Percentiles rank a stretch among this genome's conserved stretches.
These are phyloP conservation scores for Pseudocercospora cruenta DNA, from an alignment of 2,329 filamentous ascomycete species.

Conservation along the genomic window DNA sequence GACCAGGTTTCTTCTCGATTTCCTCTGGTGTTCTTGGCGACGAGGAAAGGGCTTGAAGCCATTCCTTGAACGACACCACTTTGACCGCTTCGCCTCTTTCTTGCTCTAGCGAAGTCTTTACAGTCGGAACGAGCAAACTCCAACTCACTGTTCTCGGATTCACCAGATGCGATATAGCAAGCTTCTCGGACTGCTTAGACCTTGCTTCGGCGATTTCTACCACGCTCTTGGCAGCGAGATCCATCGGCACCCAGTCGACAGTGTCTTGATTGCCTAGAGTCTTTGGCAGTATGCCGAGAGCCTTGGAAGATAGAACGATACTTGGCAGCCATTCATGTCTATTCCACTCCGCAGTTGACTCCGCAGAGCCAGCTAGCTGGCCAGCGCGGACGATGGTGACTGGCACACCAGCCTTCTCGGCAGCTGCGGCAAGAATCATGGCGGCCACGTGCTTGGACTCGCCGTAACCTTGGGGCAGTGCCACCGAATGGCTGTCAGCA, in stretches of 20 bases:
- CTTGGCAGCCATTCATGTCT: conserved; percentile 48
- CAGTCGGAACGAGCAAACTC: conserved; percentile 28
- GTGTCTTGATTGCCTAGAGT: conserved; percentile 40
- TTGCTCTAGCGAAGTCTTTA: conserved; percentile 26
- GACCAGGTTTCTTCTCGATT: conserved; percentile 30
- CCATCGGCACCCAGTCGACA: conserved; percentile 53
- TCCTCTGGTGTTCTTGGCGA: conserved; percentile 27
- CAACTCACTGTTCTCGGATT: conserved; percentile 34
- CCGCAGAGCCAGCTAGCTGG: conserved; percentile 34
- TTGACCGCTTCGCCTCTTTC: conserved; percentile 17
- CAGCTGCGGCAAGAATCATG: conserved; percentile 37
- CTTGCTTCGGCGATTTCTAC: conserved; percentile 25
- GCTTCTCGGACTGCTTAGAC: conserved; percentile 12
- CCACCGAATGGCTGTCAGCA: conserved; percentile 32
- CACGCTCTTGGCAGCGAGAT: conserved; percentile 41
- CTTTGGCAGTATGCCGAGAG: conserved; percentile 44
- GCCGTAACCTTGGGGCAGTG: conserved; percentile 43
- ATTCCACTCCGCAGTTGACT: conserved; percentile 43
- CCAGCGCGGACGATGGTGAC: conserved; percentile 32
- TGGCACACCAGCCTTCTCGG: conserved; percentile 30
- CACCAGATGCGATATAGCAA: conserved; percentile 35
- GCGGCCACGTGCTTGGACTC: conserved; percentile 44
- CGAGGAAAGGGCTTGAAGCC: conserved; percentile 29
- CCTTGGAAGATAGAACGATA: conserved; percentile 45
- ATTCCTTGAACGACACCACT: conserved; percentile 30